Evolutionary conservation across 1,284 basidiomycete genomes (phyloP).

Genomic region (Ustilago curta): DNA sequence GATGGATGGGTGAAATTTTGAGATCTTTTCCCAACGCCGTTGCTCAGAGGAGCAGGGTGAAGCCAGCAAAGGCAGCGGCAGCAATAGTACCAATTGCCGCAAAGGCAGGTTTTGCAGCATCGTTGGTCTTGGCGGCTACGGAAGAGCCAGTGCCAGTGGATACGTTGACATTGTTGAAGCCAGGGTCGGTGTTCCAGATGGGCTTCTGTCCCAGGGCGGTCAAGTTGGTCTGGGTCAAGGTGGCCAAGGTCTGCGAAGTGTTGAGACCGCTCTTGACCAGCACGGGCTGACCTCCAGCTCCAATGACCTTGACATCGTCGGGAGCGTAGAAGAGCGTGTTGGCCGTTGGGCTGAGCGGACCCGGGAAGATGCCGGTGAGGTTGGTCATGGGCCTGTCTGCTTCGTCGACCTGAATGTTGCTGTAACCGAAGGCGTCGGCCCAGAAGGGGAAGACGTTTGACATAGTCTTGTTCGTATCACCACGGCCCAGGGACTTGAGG

Average conservation of each 20-base stretch:
- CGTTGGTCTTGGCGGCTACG: conserved; percentile 27
- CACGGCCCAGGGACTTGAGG: conserved; percentile 53
- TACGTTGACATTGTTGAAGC: conserved; percentile 45
- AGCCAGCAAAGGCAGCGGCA: conserved; percentile 17
- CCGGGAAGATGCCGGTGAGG: conserved; percentile 67
- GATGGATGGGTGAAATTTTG: not conserved
- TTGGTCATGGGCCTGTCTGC: conserved; percentile 64
- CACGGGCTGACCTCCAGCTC: conserved; percentile 65
- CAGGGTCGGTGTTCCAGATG: conserved; percentile 44
- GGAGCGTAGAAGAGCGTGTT: conserved; percentile 68
- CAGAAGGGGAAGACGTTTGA: conserved; percentile 74
- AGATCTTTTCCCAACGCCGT: not conserved
- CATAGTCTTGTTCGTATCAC: conserved; percentile 67
- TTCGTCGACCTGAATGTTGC: conserved; percentile 43
- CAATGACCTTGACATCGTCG: conserved; percentile 56
- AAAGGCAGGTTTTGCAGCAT: conserved; percentile 21
- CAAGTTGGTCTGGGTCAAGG: conserved; percentile 42
- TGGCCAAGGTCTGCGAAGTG: conserved; percentile 53
- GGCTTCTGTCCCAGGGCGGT: conserved; percentile 66
- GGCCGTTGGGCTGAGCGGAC: conserved; percentile 50
- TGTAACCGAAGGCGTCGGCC: conserved; percentile 70
- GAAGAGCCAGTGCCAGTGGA: conserved; percentile 13
- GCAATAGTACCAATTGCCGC: conserved; percentile 19
- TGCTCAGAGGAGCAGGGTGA: conserved; percentile 18
- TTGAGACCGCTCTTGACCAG: conserved; percentile 56